A percentile compares a stretch with the other conserved stretches of the same genome.
Evolutionary conservation across 441 rosid species (phyloP).

Genomic region (Erodium trifolium): DNA sequence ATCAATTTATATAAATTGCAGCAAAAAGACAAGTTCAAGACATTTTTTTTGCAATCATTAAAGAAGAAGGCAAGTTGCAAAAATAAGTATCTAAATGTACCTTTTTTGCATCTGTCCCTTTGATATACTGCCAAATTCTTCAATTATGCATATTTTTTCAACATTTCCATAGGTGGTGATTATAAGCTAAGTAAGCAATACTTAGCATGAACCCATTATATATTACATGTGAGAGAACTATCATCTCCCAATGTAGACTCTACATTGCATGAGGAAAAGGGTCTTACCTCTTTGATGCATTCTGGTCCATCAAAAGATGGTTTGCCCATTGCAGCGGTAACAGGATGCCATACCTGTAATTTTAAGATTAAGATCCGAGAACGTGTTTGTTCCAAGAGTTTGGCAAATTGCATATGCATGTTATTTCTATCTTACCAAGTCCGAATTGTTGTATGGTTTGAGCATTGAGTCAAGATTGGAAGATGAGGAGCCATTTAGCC

Average conservation of each 20-base stretch:
- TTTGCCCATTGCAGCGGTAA: conserved; percentile 76
- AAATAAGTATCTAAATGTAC: no score
- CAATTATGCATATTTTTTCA: not conserved
- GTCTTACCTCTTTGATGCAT: conserved; percentile 60
- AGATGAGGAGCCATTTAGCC: conserved; percentile 50
- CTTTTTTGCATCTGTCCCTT: no score
- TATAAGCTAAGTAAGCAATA: not conserved
- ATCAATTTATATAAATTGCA: no score
- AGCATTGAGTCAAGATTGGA: conserved; percentile 40
- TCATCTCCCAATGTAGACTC: not conserved
- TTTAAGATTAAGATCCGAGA: not conserved
- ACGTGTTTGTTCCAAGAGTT: not conserved
- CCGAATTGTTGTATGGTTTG: conserved; percentile 55
- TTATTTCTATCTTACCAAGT: conserved; percentile 45
- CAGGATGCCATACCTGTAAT: conserved; percentile 70
- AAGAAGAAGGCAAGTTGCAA: no score
- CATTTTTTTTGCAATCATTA: no score
- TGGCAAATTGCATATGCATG: not conserved
- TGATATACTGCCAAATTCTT: not conserved
- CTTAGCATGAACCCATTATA: not conserved
- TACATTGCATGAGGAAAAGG: not conserved
- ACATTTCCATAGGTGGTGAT: not conserved
- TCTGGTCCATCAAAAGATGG: conserved; percentile 66
- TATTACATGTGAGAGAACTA: not conserved
- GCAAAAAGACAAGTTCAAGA: no score